Evolutionary conservation across 495 filamentous ascomycete genomes (phyloP).

Genomic region (Amorphotheca resinae): DNA sequence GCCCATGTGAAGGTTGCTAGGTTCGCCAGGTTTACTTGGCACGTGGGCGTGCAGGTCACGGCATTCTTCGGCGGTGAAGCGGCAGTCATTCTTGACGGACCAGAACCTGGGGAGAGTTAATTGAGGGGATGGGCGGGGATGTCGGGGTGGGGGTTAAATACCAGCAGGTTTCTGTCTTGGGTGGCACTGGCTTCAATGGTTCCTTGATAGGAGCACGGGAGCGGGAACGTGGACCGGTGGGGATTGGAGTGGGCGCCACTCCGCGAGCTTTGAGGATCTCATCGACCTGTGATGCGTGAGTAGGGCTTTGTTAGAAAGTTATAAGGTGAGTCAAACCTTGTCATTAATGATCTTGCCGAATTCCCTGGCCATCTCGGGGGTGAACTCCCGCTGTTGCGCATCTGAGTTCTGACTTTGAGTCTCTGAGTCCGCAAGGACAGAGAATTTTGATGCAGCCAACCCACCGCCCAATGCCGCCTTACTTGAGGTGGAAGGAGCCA

Average conservation of each 20-base stretch:
- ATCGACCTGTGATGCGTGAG: neutral
- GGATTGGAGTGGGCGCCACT: neutral
- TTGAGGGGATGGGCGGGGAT: neutral
- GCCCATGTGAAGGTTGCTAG: constrained; percentile 3
- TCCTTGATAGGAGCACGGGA: neutral
- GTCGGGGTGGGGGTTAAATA: neutral
- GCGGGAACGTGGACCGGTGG: neutral
- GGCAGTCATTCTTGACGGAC: constrained; percentile 7
- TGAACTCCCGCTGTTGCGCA: neutral
- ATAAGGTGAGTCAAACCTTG: neutral
- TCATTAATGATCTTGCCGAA: constrained; percentile 1
- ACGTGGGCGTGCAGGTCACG: constrained; percentile 9
- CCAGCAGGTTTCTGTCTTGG: constrained; percentile 3
- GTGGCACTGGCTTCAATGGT: neutral
- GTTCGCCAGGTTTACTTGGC: neutral
- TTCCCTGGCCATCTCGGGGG: neutral
- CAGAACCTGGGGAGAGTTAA: constrained; percentile 6
- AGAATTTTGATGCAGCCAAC: neutral
- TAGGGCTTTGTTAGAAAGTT: neutral
- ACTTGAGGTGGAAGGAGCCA: too few relatives aligned
- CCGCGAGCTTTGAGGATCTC: neutral
- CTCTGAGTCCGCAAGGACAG: neutral
- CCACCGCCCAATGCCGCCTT: neutral
- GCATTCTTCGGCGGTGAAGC: constrained; percentile 13
- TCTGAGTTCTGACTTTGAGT: neutral